phyloP scores from a whole-genome alignment of 2,329 filamentous ascomycete species.

The Claviceps purpurea region DNA sequence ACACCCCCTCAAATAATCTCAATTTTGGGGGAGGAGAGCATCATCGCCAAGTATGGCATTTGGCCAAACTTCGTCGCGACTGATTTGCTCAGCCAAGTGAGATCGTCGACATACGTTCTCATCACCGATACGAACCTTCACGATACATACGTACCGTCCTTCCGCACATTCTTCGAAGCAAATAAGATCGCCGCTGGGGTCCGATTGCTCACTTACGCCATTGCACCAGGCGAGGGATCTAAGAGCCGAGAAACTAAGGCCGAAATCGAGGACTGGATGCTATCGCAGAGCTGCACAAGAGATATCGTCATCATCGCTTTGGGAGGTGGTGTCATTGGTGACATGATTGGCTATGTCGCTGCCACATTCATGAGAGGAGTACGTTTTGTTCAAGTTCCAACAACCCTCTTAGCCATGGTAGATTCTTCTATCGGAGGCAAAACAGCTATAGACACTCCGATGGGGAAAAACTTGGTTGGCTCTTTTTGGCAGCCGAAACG shows the following conservation, averaged over 20 bases:
- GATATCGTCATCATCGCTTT: conserved; percentile 92
- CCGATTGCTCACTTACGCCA: conserved; percentile 71
- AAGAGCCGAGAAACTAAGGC: conserved; percentile 91
- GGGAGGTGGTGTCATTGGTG: conserved; percentile 91
- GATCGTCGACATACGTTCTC: conserved; percentile 86
- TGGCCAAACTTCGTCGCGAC: conserved; percentile 71
- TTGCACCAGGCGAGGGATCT: conserved; percentile 83
- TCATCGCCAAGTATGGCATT: conserved; percentile 82
- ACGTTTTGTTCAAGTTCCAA: conserved; percentile 91
- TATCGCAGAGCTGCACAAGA: conserved; percentile 79
- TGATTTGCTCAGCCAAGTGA: conserved; percentile 65
- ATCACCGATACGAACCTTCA: conserved; percentile 92
- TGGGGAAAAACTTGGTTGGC: conserved; percentile 91
- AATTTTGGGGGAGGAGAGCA: conserved; percentile 80
- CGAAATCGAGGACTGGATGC: conserved; percentile 95
- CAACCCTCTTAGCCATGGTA: conserved; percentile 90
- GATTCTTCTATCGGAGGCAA: conserved; percentile 98
- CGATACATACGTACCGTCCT: conserved; percentile 65
- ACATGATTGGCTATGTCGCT: conserved; percentile 95
- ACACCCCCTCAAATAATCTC: conserved; percentile 46
- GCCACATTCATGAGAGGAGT: conserved; percentile 98
- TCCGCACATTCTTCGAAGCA: conserved; percentile 34
- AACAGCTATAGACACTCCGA: conserved; percentile 91
- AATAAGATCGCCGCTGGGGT: conserved; percentile 23
- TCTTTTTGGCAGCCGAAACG: conserved; percentile 92